Evolutionary conservation across 2,329 filamentous ascomycete species (phyloP), one percentile per base, ranked within the genome.

Genomic region (Dactylonectria macrodidyma): DNA sequence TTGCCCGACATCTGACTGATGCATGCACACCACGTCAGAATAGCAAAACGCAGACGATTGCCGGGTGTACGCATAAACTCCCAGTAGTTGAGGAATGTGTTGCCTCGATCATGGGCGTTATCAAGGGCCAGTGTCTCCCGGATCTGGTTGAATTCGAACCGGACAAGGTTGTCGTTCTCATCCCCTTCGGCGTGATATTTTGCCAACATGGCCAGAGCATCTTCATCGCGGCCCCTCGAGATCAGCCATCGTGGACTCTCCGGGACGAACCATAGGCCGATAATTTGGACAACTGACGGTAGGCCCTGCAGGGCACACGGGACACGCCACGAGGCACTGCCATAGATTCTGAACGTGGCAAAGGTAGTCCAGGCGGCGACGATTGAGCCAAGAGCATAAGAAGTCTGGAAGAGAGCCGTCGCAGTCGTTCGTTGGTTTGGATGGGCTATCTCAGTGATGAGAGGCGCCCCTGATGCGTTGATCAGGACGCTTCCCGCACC

Each of bases 1-100:
- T 73, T 72, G 10, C 73, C 73, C 0, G 68, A 71, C 73, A 70
- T 70, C 34, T 75, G 71, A 12, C 30, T 24, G n/a, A 62, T 44
- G n/a, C 52, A 50, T 30, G 47, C 52, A 11, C 30, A 46, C 54
- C 52, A 55, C 3, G 50, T 9, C 5, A 67, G 36, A 14, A 56
- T 57, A 41, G 57, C 61, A 26, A 61, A 26, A 6, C 50, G 22
- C 36, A 9, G 8, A 2, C 60, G 41, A 30, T 63, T 63, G 2
- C 60, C 60, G 7, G 51, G 48, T 5, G 62, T 65, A 5, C 56
- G 47, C 4, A 60, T 3, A 14, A 65, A 60, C 33, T 65, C 62
- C 12, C 24, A 36, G 47, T 65, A 65, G 34, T 65, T 65, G 19
- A 47, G 24, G 48, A 59, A 19, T 9, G 12, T 51, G 52, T 26